Evolutionary conservation across 768 basidiomycete species (phyloP).

Genomic region (Kwoniella europaea): DNA sequence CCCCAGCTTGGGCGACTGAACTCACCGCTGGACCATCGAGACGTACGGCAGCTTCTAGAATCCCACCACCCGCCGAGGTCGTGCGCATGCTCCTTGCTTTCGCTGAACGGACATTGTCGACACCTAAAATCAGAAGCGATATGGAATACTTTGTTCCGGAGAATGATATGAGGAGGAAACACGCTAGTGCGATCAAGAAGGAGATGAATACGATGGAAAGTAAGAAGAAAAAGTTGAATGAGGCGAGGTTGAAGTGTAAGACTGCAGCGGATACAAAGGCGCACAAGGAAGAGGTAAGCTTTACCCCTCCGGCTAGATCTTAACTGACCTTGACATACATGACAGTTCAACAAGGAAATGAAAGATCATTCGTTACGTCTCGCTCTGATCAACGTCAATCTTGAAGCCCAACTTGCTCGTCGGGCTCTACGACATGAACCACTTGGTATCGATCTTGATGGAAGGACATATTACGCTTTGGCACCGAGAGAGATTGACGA

Average conservation of each 20-base stretch:
- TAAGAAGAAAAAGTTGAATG: conserved; percentile 37
- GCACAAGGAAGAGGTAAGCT: conserved; percentile 29
- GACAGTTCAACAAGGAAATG: conserved; percentile 17
- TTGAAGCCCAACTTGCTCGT: conserved; percentile 25
- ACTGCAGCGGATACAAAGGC: conserved; percentile 34
- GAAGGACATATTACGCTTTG: conserved; percentile 41
- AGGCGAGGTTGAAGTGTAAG: conserved; percentile 23
- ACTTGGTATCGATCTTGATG: conserved; percentile 41
- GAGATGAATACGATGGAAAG: conserved; percentile 22
- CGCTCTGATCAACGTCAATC: conserved; percentile 34
- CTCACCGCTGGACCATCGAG: conserved; percentile 31
- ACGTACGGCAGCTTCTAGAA: conserved; percentile 34
- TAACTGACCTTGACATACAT: background rate
- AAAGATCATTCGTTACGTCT: conserved; percentile 20
- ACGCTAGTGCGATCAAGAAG: conserved; percentile 21
- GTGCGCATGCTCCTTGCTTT: conserved; percentile 45
- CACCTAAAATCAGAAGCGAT: conserved; percentile 30
- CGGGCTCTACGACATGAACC: conserved; percentile 31
- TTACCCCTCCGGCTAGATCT: background rate
- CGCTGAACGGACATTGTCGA: conserved; percentile 33
- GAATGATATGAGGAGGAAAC: conserved; percentile 12
- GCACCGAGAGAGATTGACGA: conserved; percentile 29
- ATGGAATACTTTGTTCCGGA: conserved; percentile 32
- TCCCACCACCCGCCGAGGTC: conserved; percentile 38
- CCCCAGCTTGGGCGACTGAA: conserved; percentile 36